These are phyloP conservation scores for Ormosia semicastrata DNA, from an alignment of 306 rosid genomes.

Conservation along the genomic window DNA sequence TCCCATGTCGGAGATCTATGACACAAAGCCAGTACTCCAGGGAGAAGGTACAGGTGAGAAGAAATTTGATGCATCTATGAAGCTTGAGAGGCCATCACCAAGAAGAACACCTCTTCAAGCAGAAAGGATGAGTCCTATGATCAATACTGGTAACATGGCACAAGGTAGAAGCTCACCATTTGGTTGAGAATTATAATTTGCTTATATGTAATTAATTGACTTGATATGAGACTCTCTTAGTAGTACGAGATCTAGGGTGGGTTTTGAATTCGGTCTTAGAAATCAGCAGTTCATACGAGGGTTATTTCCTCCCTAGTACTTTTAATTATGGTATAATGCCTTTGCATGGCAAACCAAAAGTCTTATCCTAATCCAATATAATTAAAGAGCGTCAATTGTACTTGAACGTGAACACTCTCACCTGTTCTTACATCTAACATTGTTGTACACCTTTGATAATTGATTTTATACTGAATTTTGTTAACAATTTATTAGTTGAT, in stretches of 20 bases:
- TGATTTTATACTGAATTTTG: slow-evolving; percentile 14
- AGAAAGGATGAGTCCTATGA: slow-evolving; percentile 81
- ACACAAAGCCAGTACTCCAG: slow-evolving; percentile 61
- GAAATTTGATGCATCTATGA: slow-evolving; percentile 58
- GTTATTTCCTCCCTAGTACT: slow-evolving; percentile 32
- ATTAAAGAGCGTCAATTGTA: slow-evolving; percentile 32
- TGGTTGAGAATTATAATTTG: slow-evolving; percentile 46
- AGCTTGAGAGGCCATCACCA: slow-evolving; percentile 86
- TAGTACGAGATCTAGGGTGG: slow-evolving; percentile 55
- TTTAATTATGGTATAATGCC: slow-evolving; percentile 52
- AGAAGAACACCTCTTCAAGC: slow-evolving; percentile 50
- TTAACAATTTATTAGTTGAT: not conserved
- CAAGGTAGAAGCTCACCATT: slow-evolving; percentile 71
- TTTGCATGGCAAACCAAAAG: slow-evolving; percentile 59
- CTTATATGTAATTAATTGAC: slow-evolving; percentile 36
- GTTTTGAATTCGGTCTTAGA: slow-evolving; percentile 41
- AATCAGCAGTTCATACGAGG: slow-evolving; percentile 33
- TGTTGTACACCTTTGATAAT: not conserved
- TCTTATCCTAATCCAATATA: slow-evolving; percentile 41
- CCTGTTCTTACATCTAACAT: not conserved
- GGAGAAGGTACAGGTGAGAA: slow-evolving; percentile 41
- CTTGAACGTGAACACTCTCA: slow-evolving; percentile 42
- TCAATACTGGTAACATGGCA: slow-evolving; percentile 45
- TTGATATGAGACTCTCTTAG: slow-evolving; percentile 26
- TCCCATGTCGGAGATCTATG: slow-evolving; percentile 63